Base-by-base conservation (phyloP, 2,329 filamentous ascomycete genomes). In the Hypoxylon sp. region DNA sequence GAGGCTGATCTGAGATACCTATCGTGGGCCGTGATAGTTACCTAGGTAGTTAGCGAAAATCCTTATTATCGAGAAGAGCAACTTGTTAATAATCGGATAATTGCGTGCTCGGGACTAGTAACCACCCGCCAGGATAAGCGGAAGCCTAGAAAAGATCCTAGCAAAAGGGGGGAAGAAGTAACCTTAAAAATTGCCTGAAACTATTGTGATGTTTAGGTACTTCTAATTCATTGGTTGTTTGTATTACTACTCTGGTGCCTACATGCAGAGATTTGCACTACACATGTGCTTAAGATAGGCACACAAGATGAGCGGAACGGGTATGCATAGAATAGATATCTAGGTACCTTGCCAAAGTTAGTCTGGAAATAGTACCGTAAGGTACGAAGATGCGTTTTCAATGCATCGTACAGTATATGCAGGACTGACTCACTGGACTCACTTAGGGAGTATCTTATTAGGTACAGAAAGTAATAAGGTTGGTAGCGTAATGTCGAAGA, bases 11-110 rank as follows among this genome's bases (percentile, higher is more conserved):
- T 29, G 42, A 29, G 29, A 2, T 31, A 31, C 6, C 50, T 47
- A 65, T 65, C 42, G 29, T 66, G 62, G 64, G 57, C 50, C 24
- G 46, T 48, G 47, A 63, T 29, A 44, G 53, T 46, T 33, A 10
- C 35, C 29, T 17, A 26, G 53, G 22, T 44, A 48, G 33, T 54
- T 26, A 19, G 42, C 29, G 61, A 33, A 44, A 3, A 44, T 22
- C 14, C 37, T 39, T 47, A 42, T 48, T 42, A 26, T 57, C 24
- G 37, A 47, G 39, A 66, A 46, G 47, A 58, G 46, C 26, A 63
- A 63, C 8, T 50, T 65, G 53, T 62, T 53, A 52, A 57, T 57
- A 57, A 24, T 66, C 68, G 68, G 68, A 46, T 71, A 69, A 71
- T 71, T 71, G 55, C 63, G 66, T 63, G 62, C 58, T 60, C 50